Evolutionary conservation across 768 basidiomycete species (phyloP), one percentile per base, ranked within the genome.

Genomic region (Podaxis sp.): DNA sequence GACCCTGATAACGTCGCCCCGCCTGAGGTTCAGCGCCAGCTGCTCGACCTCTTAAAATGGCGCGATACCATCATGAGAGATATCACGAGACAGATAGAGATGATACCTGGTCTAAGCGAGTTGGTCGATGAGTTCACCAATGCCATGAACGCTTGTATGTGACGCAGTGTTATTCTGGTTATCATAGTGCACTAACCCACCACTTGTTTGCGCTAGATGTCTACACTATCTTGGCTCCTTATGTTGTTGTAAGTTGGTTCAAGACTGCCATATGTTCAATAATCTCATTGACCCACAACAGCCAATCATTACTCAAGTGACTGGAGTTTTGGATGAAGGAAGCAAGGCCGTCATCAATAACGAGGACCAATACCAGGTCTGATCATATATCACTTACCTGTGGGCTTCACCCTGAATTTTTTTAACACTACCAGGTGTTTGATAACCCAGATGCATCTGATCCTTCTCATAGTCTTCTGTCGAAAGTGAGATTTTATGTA

Each of bases 381-480:
- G 68, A 60, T 51, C 24, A 15, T 15, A 12, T 24, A 26, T 4
- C 49, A 3, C 33, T 13, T 11, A 3, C 13, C 22, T 51, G 8
- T 24, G 19, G 44, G n/a, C n/a, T 22, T 13, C 8, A 24, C 24
- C 11, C 24, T 51, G 22, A 51, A 15, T 13, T 17, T 24, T 51
- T 19, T 17, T 38, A 26, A 54, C 33, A 51, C 9, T 53, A n/a
- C 38, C 63, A 85, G 83, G 87, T 89, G 22, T 92, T 90, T 73
- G 77, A 87, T 67, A 81, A 89, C 67, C 81, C 84, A 4, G 72
- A 82, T 65, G 87, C 89, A 9, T 87, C 85, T 12, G 88, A 91
- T 69, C 90, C 89, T 3, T 87, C 88, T 1, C 89, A 91, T 72
- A 88, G 86, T 72, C 74, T 88, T 65, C 76, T 90, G 54, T 88